Evolutionary conservation across 1,284 basidiomycete species (phyloP), one percentile per base, ranked within the genome.

Genomic region (Heterobasidion parviporum): DNA sequence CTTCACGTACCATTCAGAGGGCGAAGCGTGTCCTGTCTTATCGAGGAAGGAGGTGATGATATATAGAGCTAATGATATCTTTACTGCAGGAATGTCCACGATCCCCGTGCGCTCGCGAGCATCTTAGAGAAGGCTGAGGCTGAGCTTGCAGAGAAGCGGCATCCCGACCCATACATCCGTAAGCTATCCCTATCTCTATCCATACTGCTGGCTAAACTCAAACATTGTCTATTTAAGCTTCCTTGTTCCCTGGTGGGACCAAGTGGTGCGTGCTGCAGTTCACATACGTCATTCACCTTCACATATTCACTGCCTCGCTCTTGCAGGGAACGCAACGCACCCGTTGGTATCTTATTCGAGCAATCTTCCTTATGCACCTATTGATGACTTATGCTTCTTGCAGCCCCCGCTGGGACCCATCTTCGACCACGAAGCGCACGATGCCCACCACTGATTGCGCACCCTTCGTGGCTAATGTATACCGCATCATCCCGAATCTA

Each of bases 111-210:
- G 34, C 75, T 98, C 54, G 89, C 90, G 12, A 67, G 73, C n/a
- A 82, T 97, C 55, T 73, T 98, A 45, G 82, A 86, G 66, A 82
- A 86, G 66, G 92, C 93, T 7, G 94, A 97, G 73, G 85, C 82
- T 8, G 72, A 82, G 34, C 75, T 97, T 34, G 85, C 82, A 14
- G 72, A 71, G 35, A 80, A 74, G 64, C 75, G 75, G 61, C 94
- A 98, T 70, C 94, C 94, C 10, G 94, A 97, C 72, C 94, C 94
- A 52, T 94, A 94, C 72, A 87, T 89, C 71, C 75, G 94, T 97
- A 72, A 33, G 20, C 44, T 35, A 20, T 38, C 20, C 35, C 67
- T 73, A 72, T 35, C 8, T 15, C 35, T 26, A 43, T 49, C 16
- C 44, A 34, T 10, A n/a, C 38, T 35, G n/a, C 60, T 20, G 60